These are phyloP conservation scores for Pulveroboletus sp. DNA, from an alignment of 768 basidiomycete genomes.

Conservation along the genomic window DNA sequence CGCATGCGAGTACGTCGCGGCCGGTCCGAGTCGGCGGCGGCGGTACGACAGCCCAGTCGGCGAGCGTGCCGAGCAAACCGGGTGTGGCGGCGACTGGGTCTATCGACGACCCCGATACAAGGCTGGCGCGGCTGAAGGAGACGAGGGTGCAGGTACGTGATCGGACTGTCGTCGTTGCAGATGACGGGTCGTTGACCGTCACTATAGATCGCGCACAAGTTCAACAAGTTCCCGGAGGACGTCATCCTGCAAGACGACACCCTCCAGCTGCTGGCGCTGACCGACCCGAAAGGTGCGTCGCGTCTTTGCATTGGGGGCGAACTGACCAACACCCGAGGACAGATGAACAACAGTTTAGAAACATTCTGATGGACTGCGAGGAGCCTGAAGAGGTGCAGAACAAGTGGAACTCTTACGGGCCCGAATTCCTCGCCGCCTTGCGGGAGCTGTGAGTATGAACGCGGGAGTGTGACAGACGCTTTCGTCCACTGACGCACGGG, in stretches of 20 bases:
- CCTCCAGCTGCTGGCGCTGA: constrained; percentile 22
- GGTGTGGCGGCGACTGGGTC: background rate
- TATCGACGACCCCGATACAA: constrained; percentile 12
- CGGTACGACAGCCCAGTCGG: background rate
- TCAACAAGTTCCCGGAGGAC: background rate
- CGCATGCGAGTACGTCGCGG: constrained; percentile 12
- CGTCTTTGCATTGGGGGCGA: background rate
- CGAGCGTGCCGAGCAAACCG: background rate
- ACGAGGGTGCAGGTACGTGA: constrained; percentile 17
- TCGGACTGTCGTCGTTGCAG: background rate
- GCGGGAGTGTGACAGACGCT: background rate
- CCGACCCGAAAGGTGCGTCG: constrained; percentile 17
- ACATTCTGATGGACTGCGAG: constrained; percentile 19
- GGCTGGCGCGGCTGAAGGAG: constrained; percentile 18
- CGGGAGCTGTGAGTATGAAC: constrained; percentile 15
- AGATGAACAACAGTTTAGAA: constrained; percentile 15
- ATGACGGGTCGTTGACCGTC: too few relatives aligned
- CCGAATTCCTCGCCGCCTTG: constrained; percentile 17
- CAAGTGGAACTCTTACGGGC: constrained; percentile 22
- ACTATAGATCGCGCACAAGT: constrained; percentile 16
- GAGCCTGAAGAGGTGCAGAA: constrained; percentile 5
- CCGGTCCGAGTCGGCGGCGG: too few relatives aligned
- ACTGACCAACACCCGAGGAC: background rate
- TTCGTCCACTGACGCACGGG: background rate
- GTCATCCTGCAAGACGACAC: constrained; percentile 24